These are phyloP conservation scores for Croton laevigatus DNA, from an alignment of 441 rosid species.

Conservation along the genomic window DNA sequence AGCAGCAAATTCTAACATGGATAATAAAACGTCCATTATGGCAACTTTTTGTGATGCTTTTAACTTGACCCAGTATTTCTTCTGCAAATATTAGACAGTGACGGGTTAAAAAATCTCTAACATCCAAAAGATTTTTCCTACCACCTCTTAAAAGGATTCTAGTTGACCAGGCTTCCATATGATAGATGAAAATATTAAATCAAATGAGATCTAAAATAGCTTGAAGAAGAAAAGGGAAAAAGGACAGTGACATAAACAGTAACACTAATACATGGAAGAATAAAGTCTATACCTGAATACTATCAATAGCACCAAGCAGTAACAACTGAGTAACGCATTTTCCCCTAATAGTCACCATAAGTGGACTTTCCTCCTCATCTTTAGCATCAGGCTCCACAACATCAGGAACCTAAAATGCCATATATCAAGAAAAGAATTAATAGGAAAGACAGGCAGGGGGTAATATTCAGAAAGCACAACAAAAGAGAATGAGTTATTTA, in stretches of 20 bases:
- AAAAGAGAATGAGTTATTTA: not conserved
- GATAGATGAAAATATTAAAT: not conserved
- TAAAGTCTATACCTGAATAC: constrained; percentile 75
- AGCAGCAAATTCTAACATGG: constrained; percentile 92
- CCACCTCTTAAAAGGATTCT: not conserved
- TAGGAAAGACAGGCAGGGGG: not conserved
- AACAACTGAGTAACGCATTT: constrained; percentile 94
- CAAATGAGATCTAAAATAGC: not conserved
- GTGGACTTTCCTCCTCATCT: constrained; percentile 87
- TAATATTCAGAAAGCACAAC: not conserved
- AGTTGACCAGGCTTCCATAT: not conserved
- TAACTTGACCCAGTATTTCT: constrained; percentile 91
- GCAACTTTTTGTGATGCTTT: constrained; percentile 76
- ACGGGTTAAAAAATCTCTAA: not conserved
- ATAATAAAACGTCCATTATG: constrained; percentile 82
- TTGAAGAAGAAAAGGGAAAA: constrained; percentile 2
- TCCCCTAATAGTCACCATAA: constrained; percentile 81
- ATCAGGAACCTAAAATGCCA: constrained; percentile 57
- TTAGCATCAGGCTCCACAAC: constrained; percentile 56
- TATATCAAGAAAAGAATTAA: constrained; percentile 20
- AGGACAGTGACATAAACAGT: not conserved
- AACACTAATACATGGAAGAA: constrained; percentile 15
- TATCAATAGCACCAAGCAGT: constrained; percentile 92
- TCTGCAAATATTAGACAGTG: constrained; percentile 45
- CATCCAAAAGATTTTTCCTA: too few relatives aligned